A percentile compares a stretch with the other conserved stretches of the same genome.
These are phyloP conservation scores for Globisporangium camurandrum DNA, from an alignment of 352 stramenopile genomes.

Conservation along the genomic window DNA sequence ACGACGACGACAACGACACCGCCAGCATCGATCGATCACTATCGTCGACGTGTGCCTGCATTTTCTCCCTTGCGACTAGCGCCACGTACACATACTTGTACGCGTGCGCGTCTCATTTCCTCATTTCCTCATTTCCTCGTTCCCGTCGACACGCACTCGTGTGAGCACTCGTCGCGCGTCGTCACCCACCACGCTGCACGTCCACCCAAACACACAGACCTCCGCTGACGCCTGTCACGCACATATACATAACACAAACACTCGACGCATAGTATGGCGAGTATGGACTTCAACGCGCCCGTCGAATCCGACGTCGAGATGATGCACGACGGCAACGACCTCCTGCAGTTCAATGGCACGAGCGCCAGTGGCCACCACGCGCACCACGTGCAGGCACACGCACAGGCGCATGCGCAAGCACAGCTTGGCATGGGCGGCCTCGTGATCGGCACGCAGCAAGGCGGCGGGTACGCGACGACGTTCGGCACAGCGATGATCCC, in stretches of 20 bases:
- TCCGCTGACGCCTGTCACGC: no score
- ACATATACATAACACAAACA: neutral
- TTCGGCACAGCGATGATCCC: constrained; percentile 50
- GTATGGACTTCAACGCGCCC: constrained; percentile 47
- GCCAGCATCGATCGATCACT: no score
- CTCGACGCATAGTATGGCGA: constrained; percentile 9
- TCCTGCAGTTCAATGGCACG: constrained; percentile 21
- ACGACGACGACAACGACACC: no score
- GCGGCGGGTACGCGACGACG: constrained; percentile 29
- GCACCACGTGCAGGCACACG: constrained; percentile 5
- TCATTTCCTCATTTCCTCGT: no score
- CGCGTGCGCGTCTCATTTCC: no score
- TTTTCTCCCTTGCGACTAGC: no score
- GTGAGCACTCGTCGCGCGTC: no score
- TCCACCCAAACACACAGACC: no score
- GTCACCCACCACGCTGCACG: no score
- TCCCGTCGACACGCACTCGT: no score
- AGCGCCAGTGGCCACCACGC: constrained; percentile 14
- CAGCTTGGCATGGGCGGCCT: constrained; percentile 5
- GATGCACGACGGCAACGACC: constrained; percentile 63
- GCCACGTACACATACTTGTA: no score
- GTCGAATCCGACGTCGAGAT: constrained; percentile 67
- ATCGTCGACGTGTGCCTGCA: no score
- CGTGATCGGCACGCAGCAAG: constrained; percentile 16
- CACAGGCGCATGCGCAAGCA: constrained; percentile 8